Evolutionary conservation across 805 yeast species (phyloP).

Genomic region (Sungouiozyma ichnusensis): DNA sequence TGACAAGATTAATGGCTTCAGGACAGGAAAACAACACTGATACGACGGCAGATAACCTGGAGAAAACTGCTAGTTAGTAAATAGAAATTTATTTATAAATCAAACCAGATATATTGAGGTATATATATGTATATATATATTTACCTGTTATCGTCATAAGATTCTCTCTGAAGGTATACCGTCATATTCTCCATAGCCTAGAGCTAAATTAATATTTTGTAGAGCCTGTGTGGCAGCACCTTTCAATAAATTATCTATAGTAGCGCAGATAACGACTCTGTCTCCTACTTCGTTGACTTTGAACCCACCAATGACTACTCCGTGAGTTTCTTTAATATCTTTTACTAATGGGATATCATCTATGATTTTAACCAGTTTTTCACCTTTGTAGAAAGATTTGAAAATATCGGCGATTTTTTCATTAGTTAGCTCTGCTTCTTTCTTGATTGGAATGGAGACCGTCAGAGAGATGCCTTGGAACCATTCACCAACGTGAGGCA

Average conservation of each 20-base stretch:
- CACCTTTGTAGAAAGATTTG: constrained; percentile 81
- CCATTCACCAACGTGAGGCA: constrained; percentile 99
- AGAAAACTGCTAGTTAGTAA: too few relatives aligned
- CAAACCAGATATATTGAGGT: too few relatives aligned
- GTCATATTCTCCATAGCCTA: constrained; percentile 87
- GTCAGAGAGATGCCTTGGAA: constrained; percentile 97
- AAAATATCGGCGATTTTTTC: constrained; percentile 67
- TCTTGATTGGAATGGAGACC: constrained; percentile 75
- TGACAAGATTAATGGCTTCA: too few relatives aligned
- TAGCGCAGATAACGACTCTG: constrained; percentile 89
- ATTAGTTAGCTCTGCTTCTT: constrained; percentile 47
- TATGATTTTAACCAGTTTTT: constrained; percentile 69
- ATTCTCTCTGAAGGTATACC: constrained; percentile 77
- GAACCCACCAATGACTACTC: constrained; percentile 91
- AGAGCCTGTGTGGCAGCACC: constrained; percentile 99
- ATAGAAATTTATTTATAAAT: too few relatives aligned
- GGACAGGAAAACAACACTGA: too few relatives aligned
- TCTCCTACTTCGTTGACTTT: constrained; percentile 82
- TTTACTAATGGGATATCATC: constrained; percentile 91
- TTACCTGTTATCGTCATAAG: constrained; percentile 16
- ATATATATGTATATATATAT: too few relatives aligned
- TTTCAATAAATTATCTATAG: constrained; percentile 89
- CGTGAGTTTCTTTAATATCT: constrained; percentile 89
- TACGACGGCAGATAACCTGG: too few relatives aligned
- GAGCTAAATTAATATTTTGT: constrained; percentile 85